A percentile compares a stretch with the other conserved stretches of the same genome.
Evolutionary conservation across 768 basidiomycete genomes (phyloP).

Genomic region (Dioszegia aurantiaca): DNA sequence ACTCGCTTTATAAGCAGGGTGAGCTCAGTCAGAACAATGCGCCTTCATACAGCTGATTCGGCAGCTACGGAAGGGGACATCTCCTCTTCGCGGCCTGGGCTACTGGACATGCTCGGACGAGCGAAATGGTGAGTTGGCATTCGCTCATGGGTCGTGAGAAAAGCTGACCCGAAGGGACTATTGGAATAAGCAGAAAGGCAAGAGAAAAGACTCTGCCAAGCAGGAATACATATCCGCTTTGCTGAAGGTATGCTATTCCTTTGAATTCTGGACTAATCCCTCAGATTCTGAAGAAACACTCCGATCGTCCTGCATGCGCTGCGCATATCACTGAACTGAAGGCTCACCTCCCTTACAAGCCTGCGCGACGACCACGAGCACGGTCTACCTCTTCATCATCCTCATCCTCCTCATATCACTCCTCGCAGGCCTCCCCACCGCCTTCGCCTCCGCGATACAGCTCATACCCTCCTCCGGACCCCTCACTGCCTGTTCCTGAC

Average conservation of each 20-base stretch:
- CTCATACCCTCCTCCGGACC: conserved; percentile 30
- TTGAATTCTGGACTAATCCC: neutral
- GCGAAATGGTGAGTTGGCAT: conserved; percentile 75
- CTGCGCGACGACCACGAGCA: conserved; percentile 1
- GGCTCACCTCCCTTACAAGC: conserved; percentile 13
- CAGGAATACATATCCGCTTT: conserved; percentile 84
- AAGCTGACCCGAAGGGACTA: conserved; percentile 28
- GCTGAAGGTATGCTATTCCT: conserved; percentile 61
- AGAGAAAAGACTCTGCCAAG: conserved; percentile 76
- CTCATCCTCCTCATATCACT: conserved; percentile 43
- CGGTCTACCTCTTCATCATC: conserved; percentile 34
- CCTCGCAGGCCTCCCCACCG: conserved; percentile 38
- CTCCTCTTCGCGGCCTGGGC: conserved; percentile 69
- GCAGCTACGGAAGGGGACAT: conserved; percentile 89
- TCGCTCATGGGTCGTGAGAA: neutral
- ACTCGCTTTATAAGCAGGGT: conserved; percentile 97
- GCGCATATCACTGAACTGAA: conserved; percentile 29
- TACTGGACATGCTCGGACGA: conserved; percentile 85
- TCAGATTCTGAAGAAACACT: conserved; percentile 37
- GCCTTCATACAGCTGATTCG: neutral
- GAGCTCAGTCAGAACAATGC: conserved; percentile 13
- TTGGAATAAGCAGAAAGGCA: conserved; percentile 87
- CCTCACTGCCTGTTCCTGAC: conserved; percentile 33
- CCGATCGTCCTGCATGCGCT: conserved; percentile 13
- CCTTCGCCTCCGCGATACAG: conserved; percentile 18